A percentile compares a stretch with the other conserved stretches of the same genome.
Evolutionary conservation across 176 grass and related monocot genomes (phyloP).

Genomic region (Areca catechu): DNA sequence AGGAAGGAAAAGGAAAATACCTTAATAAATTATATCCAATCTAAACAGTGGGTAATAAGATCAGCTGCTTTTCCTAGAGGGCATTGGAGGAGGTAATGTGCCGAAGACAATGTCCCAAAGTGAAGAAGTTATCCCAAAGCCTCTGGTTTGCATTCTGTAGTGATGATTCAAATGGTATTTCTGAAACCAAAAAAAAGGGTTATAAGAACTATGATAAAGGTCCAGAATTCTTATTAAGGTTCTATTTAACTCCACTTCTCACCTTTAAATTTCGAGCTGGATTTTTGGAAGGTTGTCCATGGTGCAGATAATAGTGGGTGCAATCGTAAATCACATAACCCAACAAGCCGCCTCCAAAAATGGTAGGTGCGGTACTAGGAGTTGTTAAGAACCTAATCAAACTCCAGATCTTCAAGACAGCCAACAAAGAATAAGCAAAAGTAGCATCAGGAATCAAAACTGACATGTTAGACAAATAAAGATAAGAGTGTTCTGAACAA

Average conservation of each 20-base stretch:
- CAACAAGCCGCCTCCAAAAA: constrained; percentile 83
- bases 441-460: neutral
- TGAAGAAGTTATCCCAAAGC: constrained; percentile 80
- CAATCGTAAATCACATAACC: constrained; percentile 93
- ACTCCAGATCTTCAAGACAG: constrained; percentile 62
- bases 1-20: too few relatives aligned
- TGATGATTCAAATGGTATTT: constrained; percentile 94
- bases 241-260: neutral
- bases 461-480: neutral
- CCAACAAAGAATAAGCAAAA: too few relatives aligned
- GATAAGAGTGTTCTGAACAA: neutral
- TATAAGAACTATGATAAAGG: neutral
- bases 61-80: constrained; percentile 39
- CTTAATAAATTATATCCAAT: neutral
- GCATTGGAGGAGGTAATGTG: constrained; percentile 50
- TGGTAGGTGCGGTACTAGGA: constrained; percentile 38
- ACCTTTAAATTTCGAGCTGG: constrained; percentile 80
- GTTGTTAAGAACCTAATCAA: constrained; percentile 50
- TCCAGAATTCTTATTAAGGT: neutral
- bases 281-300: constrained; percentile 47
- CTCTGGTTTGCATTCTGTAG: constrained; percentile 81
- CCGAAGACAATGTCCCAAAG: constrained; percentile 81
- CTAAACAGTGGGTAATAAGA: neutral
- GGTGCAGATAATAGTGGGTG: constrained; percentile 94
- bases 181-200: constrained; percentile 21